phyloP scores from a whole-genome alignment of 192 early-diverging fungal species.

The Coemansia sp. region DNA sequence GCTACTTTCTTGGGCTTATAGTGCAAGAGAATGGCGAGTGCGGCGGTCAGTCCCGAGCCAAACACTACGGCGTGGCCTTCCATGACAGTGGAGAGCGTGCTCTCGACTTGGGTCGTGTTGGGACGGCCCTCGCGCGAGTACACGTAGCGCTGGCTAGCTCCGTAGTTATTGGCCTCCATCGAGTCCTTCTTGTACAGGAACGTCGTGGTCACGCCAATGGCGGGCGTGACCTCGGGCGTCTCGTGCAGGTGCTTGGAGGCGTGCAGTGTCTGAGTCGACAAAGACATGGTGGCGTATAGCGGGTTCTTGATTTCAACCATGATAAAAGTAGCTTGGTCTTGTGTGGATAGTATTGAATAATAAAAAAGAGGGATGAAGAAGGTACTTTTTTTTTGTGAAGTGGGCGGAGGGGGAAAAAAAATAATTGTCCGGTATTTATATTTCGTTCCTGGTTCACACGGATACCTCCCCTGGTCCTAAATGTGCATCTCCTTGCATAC shows the following conservation, averaged over 20 bases:
- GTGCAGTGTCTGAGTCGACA: conserved; percentile 60
- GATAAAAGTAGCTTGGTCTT: not conserved
- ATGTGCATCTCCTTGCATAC: not conserved
- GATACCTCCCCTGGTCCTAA: conserved; percentile 1
- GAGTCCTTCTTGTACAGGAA: conserved; percentile 41
- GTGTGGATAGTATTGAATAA: not conserved
- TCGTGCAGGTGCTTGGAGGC: conserved; percentile 51
- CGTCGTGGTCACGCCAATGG: conserved; percentile 63
- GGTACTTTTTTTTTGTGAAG: no score
- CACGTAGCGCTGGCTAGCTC: conserved; percentile 46
- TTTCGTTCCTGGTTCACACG: not conserved
- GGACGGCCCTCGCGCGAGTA: conserved; percentile 59
- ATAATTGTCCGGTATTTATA: not conserved
- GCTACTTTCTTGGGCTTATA: conserved; percentile 56
- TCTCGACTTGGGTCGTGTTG: conserved; percentile 58
- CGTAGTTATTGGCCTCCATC: conserved; percentile 40
- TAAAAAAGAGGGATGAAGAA: not conserved
- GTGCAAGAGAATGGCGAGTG: conserved; percentile 61
- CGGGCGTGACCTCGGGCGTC: conserved; percentile 58
- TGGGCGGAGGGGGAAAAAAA: not conserved
- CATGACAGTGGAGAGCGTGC: conserved; percentile 60
- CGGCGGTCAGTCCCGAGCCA: conserved; percentile 63
- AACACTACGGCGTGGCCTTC: conserved; percentile 67
- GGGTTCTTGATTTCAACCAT: conserved; percentile 50
- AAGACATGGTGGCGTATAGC: conserved; percentile 16